A percentile compares a stretch with the other conserved stretches of the same genome.
These are phyloP conservation scores for Zygoascus flipseniorum DNA, from an alignment of 805 yeast genomes.

Conservation along the genomic window DNA sequence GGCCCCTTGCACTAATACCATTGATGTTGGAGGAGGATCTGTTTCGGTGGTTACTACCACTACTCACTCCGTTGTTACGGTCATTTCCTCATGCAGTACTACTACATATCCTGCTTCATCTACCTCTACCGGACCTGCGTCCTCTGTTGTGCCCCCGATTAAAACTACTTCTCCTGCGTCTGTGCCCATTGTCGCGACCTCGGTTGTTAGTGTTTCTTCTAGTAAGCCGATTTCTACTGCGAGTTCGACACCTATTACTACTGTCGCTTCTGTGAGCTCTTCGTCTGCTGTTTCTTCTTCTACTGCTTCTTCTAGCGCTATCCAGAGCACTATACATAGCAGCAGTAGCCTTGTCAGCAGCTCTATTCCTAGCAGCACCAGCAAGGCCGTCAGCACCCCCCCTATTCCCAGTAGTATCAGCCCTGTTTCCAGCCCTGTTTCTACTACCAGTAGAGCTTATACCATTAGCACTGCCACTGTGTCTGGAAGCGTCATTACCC, in stretches of 20 bases:
- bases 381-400: not conserved
- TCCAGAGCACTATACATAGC: not conserved
- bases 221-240: not conserved
- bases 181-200: not conserved
- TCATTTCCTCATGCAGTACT: not conserved
- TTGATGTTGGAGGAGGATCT: not conserved
- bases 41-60: not conserved
- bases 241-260: not conserved
- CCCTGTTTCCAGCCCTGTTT: not conserved
- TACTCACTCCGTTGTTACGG: not conserved
- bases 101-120: not conserved
- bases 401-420: not conserved
- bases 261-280: not conserved
- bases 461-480: not conserved
- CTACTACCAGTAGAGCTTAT: not conserved
- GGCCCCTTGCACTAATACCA: not conserved
- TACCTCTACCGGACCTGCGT: not conserved
- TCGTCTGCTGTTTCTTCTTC: constrained; percentile 23
- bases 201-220: not conserved
- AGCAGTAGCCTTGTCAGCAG: not conserved
- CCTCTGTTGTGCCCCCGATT: not conserved
- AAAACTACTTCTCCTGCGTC: not conserved
- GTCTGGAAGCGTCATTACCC: not conserved
- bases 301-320: constrained; percentile 1
- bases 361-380: not conserved